These are phyloP conservation scores for Caryopteris hybrid DNA, from an alignment of 305 asterid genomes.

Conservation along the genomic window DNA sequence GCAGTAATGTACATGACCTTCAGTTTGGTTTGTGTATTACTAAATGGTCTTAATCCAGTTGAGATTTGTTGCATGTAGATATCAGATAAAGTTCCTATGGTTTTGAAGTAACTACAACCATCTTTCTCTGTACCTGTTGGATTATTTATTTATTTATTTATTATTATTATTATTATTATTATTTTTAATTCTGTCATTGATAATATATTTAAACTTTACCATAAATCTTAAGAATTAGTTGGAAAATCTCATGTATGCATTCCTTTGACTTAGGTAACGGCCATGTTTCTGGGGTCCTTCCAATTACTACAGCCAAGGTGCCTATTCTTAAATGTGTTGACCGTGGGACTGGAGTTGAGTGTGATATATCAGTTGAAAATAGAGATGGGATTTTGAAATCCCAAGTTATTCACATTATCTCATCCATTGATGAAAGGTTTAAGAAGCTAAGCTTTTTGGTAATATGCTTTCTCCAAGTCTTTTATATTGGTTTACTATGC, in stretches of 20 bases:
- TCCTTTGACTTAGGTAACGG: slow-evolving; percentile 55
- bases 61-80: background rate
- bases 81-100: background rate
- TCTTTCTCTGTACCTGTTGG: background rate
- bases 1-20: background rate
- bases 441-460: slow-evolving; percentile 90
- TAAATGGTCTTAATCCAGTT: background rate
- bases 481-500: slow-evolving; percentile 6
- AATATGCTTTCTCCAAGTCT: slow-evolving; percentile 22
- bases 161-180: too few relatives aligned
- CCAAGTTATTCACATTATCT: slow-evolving; percentile 55
- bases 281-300: slow-evolving; percentile 75
- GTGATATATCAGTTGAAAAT: slow-evolving; percentile 95
- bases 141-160: background rate
- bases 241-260: slow-evolving; percentile 33
- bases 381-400: slow-evolving; percentile 88
- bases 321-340: slow-evolving; percentile 91
- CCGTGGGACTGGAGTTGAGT: slow-evolving; percentile 89
- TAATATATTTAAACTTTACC: background rate
- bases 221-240: slow-evolving; percentile 9
- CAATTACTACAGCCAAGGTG: slow-evolving; percentile 81
- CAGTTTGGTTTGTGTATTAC: background rate
- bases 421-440: slow-evolving; percentile 83
- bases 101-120: background rate
- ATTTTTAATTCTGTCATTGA: background rate